Evolutionary conservation across 306 rosid species (phyloP).

Genomic region (Glycine soja): DNA sequence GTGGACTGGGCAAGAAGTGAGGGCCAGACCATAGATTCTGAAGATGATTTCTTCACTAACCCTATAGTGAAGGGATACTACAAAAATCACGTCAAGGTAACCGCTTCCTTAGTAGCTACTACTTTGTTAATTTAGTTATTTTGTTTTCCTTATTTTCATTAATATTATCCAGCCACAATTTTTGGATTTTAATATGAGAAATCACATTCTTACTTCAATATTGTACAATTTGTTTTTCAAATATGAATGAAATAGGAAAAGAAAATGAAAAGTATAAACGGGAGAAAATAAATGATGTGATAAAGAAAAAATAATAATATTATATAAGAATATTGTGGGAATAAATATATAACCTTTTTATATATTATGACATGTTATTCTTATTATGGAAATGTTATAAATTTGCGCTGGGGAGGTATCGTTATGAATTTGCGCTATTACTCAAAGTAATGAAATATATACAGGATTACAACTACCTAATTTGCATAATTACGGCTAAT

Average conservation of each 20-base stretch:
- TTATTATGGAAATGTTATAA: too few relatives aligned
- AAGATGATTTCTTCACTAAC: conserved; percentile 89
- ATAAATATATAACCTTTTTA: too few relatives aligned
- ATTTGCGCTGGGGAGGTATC: too few relatives aligned
- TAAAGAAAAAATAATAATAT: neutral
- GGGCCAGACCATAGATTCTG: conserved; percentile 73
- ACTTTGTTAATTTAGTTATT: neutral
- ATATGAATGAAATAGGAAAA: neutral
- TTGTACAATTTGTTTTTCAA: neutral
- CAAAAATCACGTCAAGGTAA: conserved; percentile 87
- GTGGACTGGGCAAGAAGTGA: conserved; percentile 88
- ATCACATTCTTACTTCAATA: neutral
- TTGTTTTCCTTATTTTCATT: neutral
- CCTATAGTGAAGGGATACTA: conserved; percentile 65
- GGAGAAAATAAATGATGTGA: too few relatives aligned
- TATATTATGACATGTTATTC: too few relatives aligned
- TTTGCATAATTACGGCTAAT: too few relatives aligned
- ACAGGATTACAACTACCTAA: too few relatives aligned
- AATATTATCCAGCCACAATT: too few relatives aligned
- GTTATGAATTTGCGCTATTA: too few relatives aligned
- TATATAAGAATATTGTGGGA: neutral
- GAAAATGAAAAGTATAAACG: too few relatives aligned
- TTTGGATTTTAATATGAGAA: too few relatives aligned
- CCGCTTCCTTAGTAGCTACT: neutral
- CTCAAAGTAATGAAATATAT: too few relatives aligned